Base-by-base conservation (phyloP, 768 basidiomycete genomes). In the Mycena latifolia region DNA sequence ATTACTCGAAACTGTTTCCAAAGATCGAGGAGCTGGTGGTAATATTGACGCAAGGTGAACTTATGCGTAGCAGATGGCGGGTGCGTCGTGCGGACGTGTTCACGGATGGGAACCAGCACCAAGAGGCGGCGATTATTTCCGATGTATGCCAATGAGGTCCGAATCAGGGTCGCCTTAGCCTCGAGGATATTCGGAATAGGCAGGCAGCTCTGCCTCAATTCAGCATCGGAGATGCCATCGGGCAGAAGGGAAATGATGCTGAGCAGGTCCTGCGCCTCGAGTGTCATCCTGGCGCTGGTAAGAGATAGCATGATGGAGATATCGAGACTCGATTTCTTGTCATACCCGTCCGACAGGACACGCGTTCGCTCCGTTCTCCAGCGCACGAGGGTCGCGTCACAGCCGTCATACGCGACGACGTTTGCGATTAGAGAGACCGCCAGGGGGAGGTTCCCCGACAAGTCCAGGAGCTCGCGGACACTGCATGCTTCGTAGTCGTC, bases 291-390 rank as follows among this genome's bases (percentile, higher is more conserved):
- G 3, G 46, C 20, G 31, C 57, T 59, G 15, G 45, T 10, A 15
- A 59, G 11, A 1, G 57, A 59, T 10, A 59, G 43, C 47, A 37
- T 48, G 27, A 59, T 59, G 28, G 45, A 59, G 45, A 59, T 37
- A 15, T 60, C 58, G 25, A 60, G 48, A 27, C 41, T 60, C 4
- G 50, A 61, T 4, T 41, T 29, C 24, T 51, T 41, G 28, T 52
- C 50, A 20, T 11, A 51, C 0, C 57, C 57, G 57, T 46, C 57
- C 17, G 57, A 59, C 5, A 59, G 20, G 2, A 59, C 15, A 3
- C 25, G 24, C 2, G 57, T 59, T 2, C 41, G n/a, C 29, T 59
- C 43, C 11, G 41, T 35, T 2, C 12, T 3, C 57, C 57, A 59
- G 12, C 57, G 47, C 3, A 12, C 3, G 3, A 59, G 31, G 3